Evolutionary conservation across 129 eudicot genomes (phyloP).

Genomic region (Cynara cardunculus): DNA sequence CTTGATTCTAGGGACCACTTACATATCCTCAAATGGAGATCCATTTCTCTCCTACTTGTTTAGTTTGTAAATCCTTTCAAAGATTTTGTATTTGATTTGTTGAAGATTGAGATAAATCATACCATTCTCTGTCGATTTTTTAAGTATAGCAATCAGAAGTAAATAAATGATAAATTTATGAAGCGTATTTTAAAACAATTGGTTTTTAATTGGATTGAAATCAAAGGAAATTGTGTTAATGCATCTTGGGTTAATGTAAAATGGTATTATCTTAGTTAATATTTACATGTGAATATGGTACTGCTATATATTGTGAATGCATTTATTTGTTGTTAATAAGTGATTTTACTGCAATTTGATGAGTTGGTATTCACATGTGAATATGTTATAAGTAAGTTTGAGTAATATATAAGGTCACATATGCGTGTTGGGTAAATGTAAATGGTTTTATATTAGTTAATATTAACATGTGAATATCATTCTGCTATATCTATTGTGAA

Average conservation of each 20-base stretch:
- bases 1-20: not conserved
- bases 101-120: not conserved
- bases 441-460: no score
- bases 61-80: not conserved
- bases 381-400: not conserved
- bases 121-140: not conserved
- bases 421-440: no score
- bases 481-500: no score
- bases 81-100: not conserved
- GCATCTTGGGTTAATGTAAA: not conserved
- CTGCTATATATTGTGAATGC: not conserved
- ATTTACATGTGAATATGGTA: not conserved
- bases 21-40: not conserved
- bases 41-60: not conserved
- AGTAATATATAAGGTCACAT: not conserved
- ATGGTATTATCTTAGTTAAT: not conserved
- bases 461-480: no score
- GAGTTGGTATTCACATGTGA: not conserved
- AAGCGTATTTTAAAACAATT: not conserved
- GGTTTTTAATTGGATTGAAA: not conserved
- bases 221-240: not conserved
- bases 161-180: not conserved
- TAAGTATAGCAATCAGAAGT: not conserved
- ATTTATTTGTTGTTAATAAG: not conserved
- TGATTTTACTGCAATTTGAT: not conserved